Evolutionary conservation across 2,329 filamentous ascomycete genomes (phyloP).

Genomic region (Dactylella cylindrospora): DNA sequence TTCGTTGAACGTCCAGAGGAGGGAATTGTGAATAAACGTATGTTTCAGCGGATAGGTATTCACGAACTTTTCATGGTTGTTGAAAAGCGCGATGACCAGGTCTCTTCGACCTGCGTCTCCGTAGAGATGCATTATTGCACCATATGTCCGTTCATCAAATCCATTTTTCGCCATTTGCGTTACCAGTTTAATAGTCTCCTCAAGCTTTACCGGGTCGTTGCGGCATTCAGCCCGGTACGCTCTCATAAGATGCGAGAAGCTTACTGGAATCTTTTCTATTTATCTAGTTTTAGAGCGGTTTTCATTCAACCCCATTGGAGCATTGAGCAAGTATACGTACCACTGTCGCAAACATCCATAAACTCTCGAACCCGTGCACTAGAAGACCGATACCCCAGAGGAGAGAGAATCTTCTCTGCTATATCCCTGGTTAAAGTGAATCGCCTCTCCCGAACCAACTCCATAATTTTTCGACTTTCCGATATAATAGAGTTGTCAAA

Average conservation of each 20-base stretch:
- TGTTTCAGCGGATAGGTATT: not conserved
- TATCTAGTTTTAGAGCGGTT: too few relatives aligned
- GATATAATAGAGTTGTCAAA: not conserved
- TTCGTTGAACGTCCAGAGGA: not conserved
- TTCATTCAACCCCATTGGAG: not conserved
- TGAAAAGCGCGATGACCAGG: slow-evolving; percentile 23
- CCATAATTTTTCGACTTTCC: not conserved
- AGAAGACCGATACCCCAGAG: not conserved
- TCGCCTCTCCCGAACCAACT: not conserved
- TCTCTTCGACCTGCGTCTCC: slow-evolving; percentile 3
- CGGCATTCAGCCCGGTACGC: not conserved
- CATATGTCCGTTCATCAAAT: slow-evolving; percentile 15
- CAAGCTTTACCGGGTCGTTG: not conserved
- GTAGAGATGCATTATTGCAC: slow-evolving; percentile 12
- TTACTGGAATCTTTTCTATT: not conserved
- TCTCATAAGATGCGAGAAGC: not conserved
- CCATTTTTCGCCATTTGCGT: not conserved
- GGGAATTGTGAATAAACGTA: slow-evolving; percentile 7
- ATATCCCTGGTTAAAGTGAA: slow-evolving; percentile 1
- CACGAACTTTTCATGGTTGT: slow-evolving; percentile 17
- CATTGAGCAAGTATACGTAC: not conserved
- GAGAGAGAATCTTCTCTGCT: not conserved
- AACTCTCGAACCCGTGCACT: not conserved
- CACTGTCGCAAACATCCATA: slow-evolving; percentile 3
- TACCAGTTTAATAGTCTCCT: not conserved